A percentile compares a stretch with the other conserved stretches of the same genome.
Evolutionary conservation across 1,284 basidiomycete genomes (phyloP).

Genomic region (Irpex sp.): DNA sequence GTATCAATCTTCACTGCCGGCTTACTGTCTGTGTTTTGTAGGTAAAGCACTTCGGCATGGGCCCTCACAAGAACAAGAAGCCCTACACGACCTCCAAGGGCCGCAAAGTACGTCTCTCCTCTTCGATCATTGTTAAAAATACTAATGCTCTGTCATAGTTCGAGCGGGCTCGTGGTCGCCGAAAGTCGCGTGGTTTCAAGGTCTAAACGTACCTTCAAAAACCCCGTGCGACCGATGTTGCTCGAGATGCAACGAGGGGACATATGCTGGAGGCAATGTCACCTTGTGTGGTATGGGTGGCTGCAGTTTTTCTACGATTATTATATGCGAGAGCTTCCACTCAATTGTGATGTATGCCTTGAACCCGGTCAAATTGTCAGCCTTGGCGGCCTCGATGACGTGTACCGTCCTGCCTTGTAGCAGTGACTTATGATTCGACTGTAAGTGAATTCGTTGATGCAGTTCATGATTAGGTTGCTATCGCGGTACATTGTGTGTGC

Average conservation of each 20-base stretch:
- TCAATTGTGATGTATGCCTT: slow-evolving; percentile 12
- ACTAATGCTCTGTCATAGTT: slow-evolving; percentile 42
- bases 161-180: slow-evolving; percentile 89
- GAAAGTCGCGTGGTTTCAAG: slow-evolving; percentile 91
- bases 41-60: slow-evolving; percentile 98
- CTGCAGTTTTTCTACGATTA: slow-evolving; percentile 14
- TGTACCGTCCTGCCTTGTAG: not conserved
- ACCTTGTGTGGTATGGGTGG: slow-evolving; percentile 20
- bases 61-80: slow-evolving; percentile 91
- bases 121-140: not conserved
- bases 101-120: slow-evolving; percentile 65
- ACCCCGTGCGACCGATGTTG: slow-evolving; percentile 20
- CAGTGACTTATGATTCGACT: too few relatives aligned
- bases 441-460: too few relatives aligned
- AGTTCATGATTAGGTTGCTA: too few relatives aligned
- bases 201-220: slow-evolving; percentile 50
- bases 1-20: too few relatives aligned
- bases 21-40: too few relatives aligned
- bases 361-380: not conserved
- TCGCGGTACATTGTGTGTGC: too few relatives aligned
- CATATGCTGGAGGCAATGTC: slow-evolving; percentile 6
- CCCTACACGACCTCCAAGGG: slow-evolving; percentile 94
- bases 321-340: slow-evolving; percentile 12
- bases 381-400: not conserved
- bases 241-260: slow-evolving; percentile 14